Conservation (phyloP, 2,329 filamentous ascomycete genomes). For the Phialocephala subalpina region DNA sequence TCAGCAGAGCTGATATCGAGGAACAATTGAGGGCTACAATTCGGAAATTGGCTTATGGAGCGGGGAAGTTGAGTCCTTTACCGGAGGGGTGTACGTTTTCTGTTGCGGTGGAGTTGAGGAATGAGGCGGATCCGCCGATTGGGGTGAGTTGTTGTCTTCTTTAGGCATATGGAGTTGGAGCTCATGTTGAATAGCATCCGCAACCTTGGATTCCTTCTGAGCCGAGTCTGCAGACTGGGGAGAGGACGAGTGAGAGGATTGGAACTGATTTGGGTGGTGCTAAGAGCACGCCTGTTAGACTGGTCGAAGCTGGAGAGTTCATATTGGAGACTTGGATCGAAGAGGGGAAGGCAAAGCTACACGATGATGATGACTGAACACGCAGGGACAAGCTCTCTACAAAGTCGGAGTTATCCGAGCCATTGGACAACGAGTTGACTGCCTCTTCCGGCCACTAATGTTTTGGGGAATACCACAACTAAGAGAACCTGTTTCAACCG, state of each 20-base stretch:
- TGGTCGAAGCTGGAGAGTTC: conserved; percentile 70
- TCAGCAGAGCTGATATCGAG: conserved; percentile 69
- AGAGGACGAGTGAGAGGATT: conserved; percentile 39
- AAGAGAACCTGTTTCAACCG: too few species aligned
- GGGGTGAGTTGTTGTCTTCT: conserved; percentile 52
- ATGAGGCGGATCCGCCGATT: conserved; percentile 64
- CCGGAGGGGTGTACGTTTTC: conserved; percentile 77
- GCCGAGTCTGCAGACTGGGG: conserved; percentile 46
- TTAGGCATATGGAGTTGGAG: conserved; percentile 18
- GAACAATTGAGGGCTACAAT: conserved; percentile 77
- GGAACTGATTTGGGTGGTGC: conserved; percentile 55
- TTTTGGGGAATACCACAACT: too few species aligned
- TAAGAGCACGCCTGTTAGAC: conserved; percentile 66
- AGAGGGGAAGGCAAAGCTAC: conserved; percentile 53
- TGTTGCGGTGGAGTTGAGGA: conserved; percentile 75
- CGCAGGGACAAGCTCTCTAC: neutral
- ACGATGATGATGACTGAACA: conserved; percentile 18
- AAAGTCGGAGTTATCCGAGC: neutral
- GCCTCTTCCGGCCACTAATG: too few species aligned
- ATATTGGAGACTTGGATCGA: conserved; percentile 76
- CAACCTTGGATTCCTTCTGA: conserved; percentile 68
- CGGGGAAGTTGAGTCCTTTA: conserved; percentile 62
- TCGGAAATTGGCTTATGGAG: conserved; percentile 66
- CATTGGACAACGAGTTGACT: too few species aligned
- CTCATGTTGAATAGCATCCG: conserved; percentile 55